phyloP scores from a whole-genome alignment of 2,329 filamentous ascomycete genomes.

The Cryphonectria radicalis region DNA sequence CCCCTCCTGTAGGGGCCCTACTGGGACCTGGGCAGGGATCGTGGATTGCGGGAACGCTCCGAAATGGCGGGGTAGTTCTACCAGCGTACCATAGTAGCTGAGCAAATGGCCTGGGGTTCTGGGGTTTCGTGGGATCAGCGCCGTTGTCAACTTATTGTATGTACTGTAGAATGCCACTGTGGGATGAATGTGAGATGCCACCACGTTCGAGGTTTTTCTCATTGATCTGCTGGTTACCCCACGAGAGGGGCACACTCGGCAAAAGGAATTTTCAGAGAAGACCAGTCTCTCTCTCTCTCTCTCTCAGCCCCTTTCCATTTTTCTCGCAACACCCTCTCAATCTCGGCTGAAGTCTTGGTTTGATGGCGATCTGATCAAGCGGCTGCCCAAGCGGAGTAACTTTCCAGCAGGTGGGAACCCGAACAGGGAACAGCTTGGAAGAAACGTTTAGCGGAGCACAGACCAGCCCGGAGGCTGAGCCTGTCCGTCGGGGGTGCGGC shows the following conservation, averaged over 20 bases:
- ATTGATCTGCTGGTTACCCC: not conserved
- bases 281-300: not conserved
- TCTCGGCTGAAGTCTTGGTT: slow-evolving; percentile 1
- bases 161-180: not conserved
- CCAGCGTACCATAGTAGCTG: not conserved
- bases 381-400: slow-evolving; percentile 27
- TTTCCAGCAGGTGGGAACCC: not conserved
- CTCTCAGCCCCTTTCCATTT: not conserved
- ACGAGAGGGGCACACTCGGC: not conserved
- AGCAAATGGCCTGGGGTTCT: not conserved
- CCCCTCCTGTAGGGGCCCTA: not conserved
- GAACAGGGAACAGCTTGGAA: slow-evolving; percentile 5
- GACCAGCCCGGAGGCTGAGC: slow-evolving; percentile 13
- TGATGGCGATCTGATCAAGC: not conserved
- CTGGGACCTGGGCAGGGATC: slow-evolving; percentile 2
- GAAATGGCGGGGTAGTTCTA: slow-evolving; percentile 12
- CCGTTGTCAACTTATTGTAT: not conserved
- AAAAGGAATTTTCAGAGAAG: not conserved
- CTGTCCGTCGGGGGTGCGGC: slow-evolving; percentile 5
- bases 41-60: slow-evolving; percentile 10
- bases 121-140: not conserved
- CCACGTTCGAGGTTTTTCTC: not conserved
- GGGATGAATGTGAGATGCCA: not conserved
- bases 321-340: not conserved
- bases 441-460: slow-evolving; percentile 1